Evolutionary conservation across 257 asterid species (phyloP), one percentile per base, ranked within the genome.

Genomic region (Primulina huaijiensis): DNA sequence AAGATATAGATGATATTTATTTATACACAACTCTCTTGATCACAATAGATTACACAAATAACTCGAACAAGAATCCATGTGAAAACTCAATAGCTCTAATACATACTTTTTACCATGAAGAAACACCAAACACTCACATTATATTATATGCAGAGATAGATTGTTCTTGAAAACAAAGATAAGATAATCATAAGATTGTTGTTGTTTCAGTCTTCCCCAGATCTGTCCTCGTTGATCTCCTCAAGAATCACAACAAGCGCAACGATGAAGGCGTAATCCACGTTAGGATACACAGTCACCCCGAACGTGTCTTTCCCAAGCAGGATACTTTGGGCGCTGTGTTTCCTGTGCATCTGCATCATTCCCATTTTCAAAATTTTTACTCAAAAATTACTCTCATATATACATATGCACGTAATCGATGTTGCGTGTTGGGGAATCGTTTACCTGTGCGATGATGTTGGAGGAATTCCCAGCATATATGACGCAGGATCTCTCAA

Each of bases 251-350:
- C 91, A 23, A 92, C 78, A 5, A 92, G 87, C 6, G 95, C 85
- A 57, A 79, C 88, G 5, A 92, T 75, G 79, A 92, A 92, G 65
- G 97, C 98, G 67, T 88, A 85, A 76, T 92, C 97, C 12, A 90
- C 89, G 52, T 90, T 82, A 1, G 97, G 90, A 77, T 82, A 84
- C 40, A 90, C 92, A 1, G 96, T 85, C 76, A 88, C 93, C 19
- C 85, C 82, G 62, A 85, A 90, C 2, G 81, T 84, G 35, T 88
- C 96, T 71, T 88, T 90, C 34, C 92, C 98, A 2, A 85, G 80
- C n/a, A 87, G 46, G 43, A 85, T 46, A 27, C 95, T 85, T 60
- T 76, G 78, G 0, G 87, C 88, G 2, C 63, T 81, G 77, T 81
- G 88, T 57, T 84, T 87, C 87, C 23, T 86, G 79, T 82, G 92